Base-by-base conservation (phyloP, 2,329 filamentous ascomycete genomes). In the Aspergillus ibericus region DNA sequence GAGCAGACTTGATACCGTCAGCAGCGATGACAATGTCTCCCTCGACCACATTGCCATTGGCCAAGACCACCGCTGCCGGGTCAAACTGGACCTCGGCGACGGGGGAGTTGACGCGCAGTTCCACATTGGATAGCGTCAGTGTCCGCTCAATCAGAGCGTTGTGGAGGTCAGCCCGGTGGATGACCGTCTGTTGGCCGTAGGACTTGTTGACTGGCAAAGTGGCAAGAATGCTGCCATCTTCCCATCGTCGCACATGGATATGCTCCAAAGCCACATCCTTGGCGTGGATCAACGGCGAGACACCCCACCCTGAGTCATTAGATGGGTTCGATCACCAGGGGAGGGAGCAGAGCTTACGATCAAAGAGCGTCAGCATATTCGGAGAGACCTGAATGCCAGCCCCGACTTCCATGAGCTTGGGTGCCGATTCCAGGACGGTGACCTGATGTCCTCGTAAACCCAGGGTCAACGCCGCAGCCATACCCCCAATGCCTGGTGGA, bases 301-400 rank as follows among this genome's bases (percentile, higher is more conserved):
- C 65, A 3, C 70, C 72, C 73, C 73, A 75, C 55, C 71, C 73
- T 75, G 56, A 6, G 5, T 15, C 8, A 16, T 54, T 54, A 58
- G 27, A 25, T 48, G 10, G 36, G 48, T 22, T 18, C 29, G 5
- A n/a, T n/a, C 5, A 38, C 25, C 20, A 13, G 13, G 6, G 32
- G 22, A 13, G 2, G 4, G 35, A 35, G 1, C 1, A 38, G 38
- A 29, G 68, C 71, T 67, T 59, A 75, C 83, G 81, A 68, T 91
- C 87, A 9, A 95, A 83, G 7, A 93, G 87, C 5, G 88, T 83
- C 3, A 88, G 83, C 82, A 93, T 89, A 64, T 95, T 95, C 0
- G 90, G 90, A 0, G 91, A 89, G 50, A 93, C 82, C 72, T 95
- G 91, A 60, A 95, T 93, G 3, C 91, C 91, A 1, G 91, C 91